Evolutionary conservation across 2,329 filamentous ascomycete genomes (phyloP).

Genomic region (Pseudopyricularia javanii): DNA sequence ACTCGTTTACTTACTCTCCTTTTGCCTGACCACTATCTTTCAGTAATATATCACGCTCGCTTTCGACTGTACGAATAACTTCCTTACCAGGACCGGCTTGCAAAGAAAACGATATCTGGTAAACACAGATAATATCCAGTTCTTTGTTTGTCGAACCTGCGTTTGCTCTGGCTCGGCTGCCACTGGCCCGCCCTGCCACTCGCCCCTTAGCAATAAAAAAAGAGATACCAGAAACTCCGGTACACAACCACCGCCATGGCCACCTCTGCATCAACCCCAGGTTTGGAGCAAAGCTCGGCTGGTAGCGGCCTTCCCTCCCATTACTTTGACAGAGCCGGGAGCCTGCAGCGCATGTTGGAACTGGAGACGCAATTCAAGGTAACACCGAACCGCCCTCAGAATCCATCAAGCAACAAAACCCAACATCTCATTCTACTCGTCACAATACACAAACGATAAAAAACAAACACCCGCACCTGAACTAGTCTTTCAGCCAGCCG

Average conservation of each 20-base stretch:
- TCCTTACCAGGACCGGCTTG: too few relatives aligned
- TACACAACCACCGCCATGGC: neutral
- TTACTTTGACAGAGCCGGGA: slow-evolving; percentile 23
- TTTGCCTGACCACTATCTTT: neutral
- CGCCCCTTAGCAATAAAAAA: too few relatives aligned
- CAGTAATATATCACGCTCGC: neutral
- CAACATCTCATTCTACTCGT: neutral
- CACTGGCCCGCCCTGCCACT: too few relatives aligned
- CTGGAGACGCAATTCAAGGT: slow-evolving; percentile 47
- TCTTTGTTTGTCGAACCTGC: too few relatives aligned
- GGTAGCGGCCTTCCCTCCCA: slow-evolving; percentile 7
- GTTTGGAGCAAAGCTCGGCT: neutral
- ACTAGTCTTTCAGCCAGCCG: slow-evolving; percentile 1
- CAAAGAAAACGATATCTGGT: too few relatives aligned
- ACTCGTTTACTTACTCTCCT: neutral
- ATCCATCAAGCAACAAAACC: neutral
- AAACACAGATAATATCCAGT: too few relatives aligned
- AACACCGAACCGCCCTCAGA: slow-evolving; percentile 13
- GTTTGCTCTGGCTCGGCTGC: too few relatives aligned
- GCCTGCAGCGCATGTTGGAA: slow-evolving; percentile 46
- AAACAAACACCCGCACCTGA: neutral
- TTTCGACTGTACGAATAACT: too few relatives aligned
- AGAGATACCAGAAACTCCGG: neutral
- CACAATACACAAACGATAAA: neutral
- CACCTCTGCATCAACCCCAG: neutral